Conservation (phyloP, 768 basidiomycete genomes). For the Ramaria sp. region DNA sequence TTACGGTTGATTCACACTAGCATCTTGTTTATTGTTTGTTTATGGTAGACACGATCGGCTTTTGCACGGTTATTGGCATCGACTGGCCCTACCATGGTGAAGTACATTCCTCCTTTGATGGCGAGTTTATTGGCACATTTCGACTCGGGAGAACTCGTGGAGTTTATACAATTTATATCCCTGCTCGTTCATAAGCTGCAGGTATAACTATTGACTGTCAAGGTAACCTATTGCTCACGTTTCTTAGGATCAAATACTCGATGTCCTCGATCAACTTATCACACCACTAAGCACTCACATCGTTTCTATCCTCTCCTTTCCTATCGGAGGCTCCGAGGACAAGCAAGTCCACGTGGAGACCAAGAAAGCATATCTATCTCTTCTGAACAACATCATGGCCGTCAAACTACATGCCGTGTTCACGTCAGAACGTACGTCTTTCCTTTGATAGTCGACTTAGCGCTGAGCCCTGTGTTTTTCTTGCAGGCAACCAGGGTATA, state of each 20-base stretch:
- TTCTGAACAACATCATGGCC: conserved; percentile 72
- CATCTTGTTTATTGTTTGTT: neutral
- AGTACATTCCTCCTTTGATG: conserved; percentile 84
- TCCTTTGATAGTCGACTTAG: neutral
- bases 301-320: conserved; percentile 65
- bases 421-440: conserved; percentile 70
- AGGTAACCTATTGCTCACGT: neutral
- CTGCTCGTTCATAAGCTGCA: conserved; percentile 85
- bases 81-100: conserved; percentile 76
- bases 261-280: conserved; percentile 83
- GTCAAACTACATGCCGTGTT: conserved; percentile 78
- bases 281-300: conserved; percentile 81
- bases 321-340: conserved; percentile 72
- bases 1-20: conserved; percentile 10
- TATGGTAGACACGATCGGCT: conserved; percentile 71
- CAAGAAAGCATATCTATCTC: conserved; percentile 76
- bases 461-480: neutral
- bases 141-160: conserved; percentile 84
- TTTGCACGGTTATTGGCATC: conserved; percentile 89
- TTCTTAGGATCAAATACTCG: conserved; percentile 67
- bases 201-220: conserved; percentile 28
- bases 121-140: conserved; percentile 83
- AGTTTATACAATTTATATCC: conserved; percentile 93
- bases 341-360: conserved; percentile 74
- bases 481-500: conserved; percentile 47